These are phyloP conservation scores for Lactuca sativa DNA, from an alignment of 129 eudicot genomes.

Conservation along the genomic window DNA sequence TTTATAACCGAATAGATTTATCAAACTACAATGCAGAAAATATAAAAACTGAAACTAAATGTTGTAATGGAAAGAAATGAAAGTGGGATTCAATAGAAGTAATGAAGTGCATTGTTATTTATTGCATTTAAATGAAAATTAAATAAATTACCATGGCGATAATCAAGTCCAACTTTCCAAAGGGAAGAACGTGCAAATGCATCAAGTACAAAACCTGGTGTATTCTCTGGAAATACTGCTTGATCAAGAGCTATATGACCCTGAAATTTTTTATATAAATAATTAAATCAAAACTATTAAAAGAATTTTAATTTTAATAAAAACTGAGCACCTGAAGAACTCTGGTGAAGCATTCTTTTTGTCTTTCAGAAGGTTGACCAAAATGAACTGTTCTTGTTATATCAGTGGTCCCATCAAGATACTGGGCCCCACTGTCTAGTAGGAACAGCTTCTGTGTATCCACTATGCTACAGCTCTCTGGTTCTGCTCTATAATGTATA, in stretches of 20 bases:
- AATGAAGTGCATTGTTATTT: not conserved
- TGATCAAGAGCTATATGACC: slow-evolving; percentile 99
- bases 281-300: not conserved
- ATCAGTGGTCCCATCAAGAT: slow-evolving; percentile 96
- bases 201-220: slow-evolving; percentile 96
- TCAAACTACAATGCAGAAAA: too few species aligned
- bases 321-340: slow-evolving; percentile 71
- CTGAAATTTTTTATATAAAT: slow-evolving; percentile 37
- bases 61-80: too few species aligned
- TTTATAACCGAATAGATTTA: too few species aligned
- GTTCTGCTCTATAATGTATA: slow-evolving; percentile 93
- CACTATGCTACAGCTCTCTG: slow-evolving; percentile 70
- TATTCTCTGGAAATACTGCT: slow-evolving; percentile 88
- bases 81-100: too few species aligned
- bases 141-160: slow-evolving; percentile 74
- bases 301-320: too few species aligned
- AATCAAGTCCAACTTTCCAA: slow-evolving; percentile 98
- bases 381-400: slow-evolving; percentile 92
- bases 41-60: too few species aligned
- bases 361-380: slow-evolving; percentile 83
- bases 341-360: slow-evolving; percentile 91
- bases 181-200: slow-evolving; percentile 95
- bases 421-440: slow-evolving; percentile 95
- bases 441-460: slow-evolving; percentile 76
- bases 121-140: not conserved